Evolutionary conservation across 1,139 yeast species (phyloP), one percentile per base, ranked within the genome.

Genomic region (Diutina rugosa): DNA sequence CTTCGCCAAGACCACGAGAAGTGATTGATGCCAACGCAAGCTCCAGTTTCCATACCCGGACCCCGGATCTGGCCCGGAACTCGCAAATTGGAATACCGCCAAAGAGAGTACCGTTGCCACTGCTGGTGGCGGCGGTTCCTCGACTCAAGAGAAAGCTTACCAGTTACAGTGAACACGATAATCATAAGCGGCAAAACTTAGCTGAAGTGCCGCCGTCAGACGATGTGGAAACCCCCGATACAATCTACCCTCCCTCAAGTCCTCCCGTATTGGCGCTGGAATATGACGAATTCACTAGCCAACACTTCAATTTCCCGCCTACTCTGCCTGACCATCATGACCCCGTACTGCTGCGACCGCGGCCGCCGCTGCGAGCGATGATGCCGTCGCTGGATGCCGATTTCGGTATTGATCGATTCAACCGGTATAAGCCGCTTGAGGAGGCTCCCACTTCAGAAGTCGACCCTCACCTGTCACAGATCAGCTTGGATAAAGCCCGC

Each of bases 331-430:
- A n/a, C n/a, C 10, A 38, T 16, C 14, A 16, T 2, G 55, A 45
- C 9, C 5, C 28, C 38, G 28, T 7, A 16, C n/a, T 6, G n/a
- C 5, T n/a, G 45, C 44, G 38, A 18, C 30, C 51, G 4, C 9
- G 38, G 21, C 57, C 56, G 18, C 38, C 53, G 26, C 61, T 55
- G 12, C 75, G 77, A 55, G 38, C 38, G 8, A 48, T 46, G 29
- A 8, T 16, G n/a, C 53, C 53, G 9, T 30, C 44, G 28, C 74
- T 79, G 2, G 80, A 76, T 21, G 72, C 77, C 1, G 80, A 76
- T 61, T 76, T 76, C 60, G 80, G 80, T 1, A 76, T 76, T 48
- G 80, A 76, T 58, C 67, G 67, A 53, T 76, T 76, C 61, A 75
- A 76, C 58, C 63, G 80, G 30, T 76, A 72, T 62, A 56, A 60